Evolutionary conservation across 2,329 filamentous ascomycete genomes (phyloP), one percentile per base, ranked within the genome.

Genomic region (Cytospora leucostoma): DNA sequence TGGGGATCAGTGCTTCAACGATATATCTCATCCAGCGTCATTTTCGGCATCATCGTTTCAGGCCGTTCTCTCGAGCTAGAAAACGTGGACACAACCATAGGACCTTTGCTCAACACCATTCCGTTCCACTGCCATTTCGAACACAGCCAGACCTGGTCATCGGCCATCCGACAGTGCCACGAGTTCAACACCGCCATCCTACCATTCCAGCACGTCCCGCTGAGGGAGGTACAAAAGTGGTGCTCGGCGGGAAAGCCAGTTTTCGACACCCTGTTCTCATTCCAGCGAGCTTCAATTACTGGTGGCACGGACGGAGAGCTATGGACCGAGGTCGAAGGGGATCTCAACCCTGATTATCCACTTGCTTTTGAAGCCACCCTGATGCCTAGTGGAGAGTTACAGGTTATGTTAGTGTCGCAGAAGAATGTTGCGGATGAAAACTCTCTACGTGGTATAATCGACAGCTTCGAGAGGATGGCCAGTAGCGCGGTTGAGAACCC

Each of bases 71-170:
- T 96, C 5, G 84, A 90, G 51, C 76, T 92, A 13, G 82, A 88
- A 8, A 80, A 80, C 2, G 83, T 88, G 2, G 89, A 93, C 54
- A 72, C 80, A 27, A 84, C 91, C 0, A 83, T 95, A 50, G 94
- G 93, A 0, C 93, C 94, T 0, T 77, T 97, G 21, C 96, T 97
- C 81, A 97, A 97, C 72, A 97, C 93, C 0, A 78, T 97, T 1
- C 92, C 93, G 0, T 92, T 90, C 71, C 81, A 84, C 61, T 75
- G 87, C 38, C 71, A 77, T 7, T 67, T 83, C 15, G 65, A 75
- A 7, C 67, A 73, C 0, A 70, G 74, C 0, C 77, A 82, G 5
- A 85, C 80, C 0, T 92, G 89, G 86, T 72, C 76, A 0, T 80
- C 84, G 0, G 74, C 92, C 1, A 78, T 92, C 27, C 79, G 76